These are phyloP conservation scores for Termitomyces sp. DNA, from an alignment of 768 basidiomycete genomes.

Conservation along the genomic window DNA sequence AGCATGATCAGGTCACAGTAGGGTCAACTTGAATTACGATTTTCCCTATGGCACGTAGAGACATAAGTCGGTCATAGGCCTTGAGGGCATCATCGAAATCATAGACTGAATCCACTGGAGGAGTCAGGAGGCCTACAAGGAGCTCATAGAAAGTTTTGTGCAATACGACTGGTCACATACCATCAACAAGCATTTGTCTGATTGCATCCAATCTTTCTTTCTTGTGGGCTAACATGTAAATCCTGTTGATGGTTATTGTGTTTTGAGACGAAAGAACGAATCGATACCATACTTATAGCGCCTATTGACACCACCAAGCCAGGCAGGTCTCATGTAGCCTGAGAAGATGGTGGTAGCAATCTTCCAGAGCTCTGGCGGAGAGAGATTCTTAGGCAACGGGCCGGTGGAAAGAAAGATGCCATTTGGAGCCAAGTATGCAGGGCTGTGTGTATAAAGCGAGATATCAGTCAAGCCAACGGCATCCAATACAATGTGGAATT, in stretches of 20 bases:
- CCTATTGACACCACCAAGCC: constrained; percentile 49
- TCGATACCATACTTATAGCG: constrained; percentile 35
- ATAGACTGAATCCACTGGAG: constrained; percentile 54
- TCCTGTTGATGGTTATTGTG: constrained; percentile 17
- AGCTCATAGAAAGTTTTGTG: background rate
- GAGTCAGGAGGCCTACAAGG: constrained; percentile 40
- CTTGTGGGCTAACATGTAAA: constrained; percentile 26
- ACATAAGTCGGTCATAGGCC: constrained; percentile 60
- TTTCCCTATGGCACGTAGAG: constrained; percentile 56
- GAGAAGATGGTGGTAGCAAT: constrained; percentile 27
- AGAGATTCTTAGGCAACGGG: constrained; percentile 30
- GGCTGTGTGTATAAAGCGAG: constrained; percentile 42
- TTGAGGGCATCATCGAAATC: constrained; percentile 49
- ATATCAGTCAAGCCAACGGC: constrained; percentile 46
- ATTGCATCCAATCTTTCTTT: constrained; percentile 29
- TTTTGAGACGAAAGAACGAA: background rate
- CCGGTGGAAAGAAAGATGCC: constrained; percentile 53
- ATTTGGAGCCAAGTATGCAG: constrained; percentile 47
- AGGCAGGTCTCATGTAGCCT: constrained; percentile 31
- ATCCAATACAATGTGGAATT: constrained; percentile 58
- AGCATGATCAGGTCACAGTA: background rate
- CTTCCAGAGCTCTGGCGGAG: constrained; percentile 26
- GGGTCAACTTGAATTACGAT: constrained; percentile 48
- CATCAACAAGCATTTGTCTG: constrained; percentile 34
- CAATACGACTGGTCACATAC: constrained; percentile 21